phyloP scores from a whole-genome alignment of 2,329 filamentous ascomycete species.

The Fusarium liriodendri region DNA sequence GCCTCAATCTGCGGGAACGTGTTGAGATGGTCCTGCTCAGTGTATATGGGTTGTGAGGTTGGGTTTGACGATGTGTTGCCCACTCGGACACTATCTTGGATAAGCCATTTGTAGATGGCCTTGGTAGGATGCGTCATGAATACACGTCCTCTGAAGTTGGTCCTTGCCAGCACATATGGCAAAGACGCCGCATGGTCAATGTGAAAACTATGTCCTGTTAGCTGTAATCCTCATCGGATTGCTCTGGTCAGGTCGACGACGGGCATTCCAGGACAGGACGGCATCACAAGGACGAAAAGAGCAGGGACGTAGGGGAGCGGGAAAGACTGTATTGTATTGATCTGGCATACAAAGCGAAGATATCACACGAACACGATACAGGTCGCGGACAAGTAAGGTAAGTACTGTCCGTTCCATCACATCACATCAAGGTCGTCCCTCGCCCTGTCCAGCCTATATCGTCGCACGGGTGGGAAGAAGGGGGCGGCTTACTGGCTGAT shows the following conservation, averaged over 20 bases:
- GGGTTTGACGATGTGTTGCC: conserved; percentile 75
- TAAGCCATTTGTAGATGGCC: conserved; percentile 99
- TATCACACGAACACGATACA: conserved; percentile 40
- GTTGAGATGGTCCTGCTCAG: conserved; percentile 92
- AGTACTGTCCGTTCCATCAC: conserved; percentile 38
- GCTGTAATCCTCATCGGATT: conserved; percentile 30
- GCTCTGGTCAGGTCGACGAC: conserved; percentile 20
- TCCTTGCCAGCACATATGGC: conserved; percentile 96
- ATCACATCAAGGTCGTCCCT: conserved; percentile 44
- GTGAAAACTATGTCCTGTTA: conserved; percentile 79
- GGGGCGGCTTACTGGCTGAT: conserved; percentile 92
- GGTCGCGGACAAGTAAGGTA: conserved; percentile 17
- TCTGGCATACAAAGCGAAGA: conserved; percentile 49
- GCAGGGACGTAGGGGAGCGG: conserved; percentile 37
- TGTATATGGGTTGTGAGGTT: conserved; percentile 84
- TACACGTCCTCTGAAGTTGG: conserved; percentile 94
- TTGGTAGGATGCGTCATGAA: conserved; percentile 99
- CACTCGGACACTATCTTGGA: conserved; percentile 95
- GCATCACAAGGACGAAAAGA: conserved; percentile 43
- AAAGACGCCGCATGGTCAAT: conserved; percentile 98
- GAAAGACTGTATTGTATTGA: conserved; percentile 53
- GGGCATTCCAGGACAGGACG: conserved; percentile 39
- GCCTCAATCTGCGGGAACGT: conserved; percentile 96
- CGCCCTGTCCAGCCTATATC: conserved; percentile 45
- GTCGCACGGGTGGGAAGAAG: conserved; percentile 29